A percentile compares a stretch with the other conserved stretches of the same genome.
Conservation (phyloP, 129 eudicot genomes). For the Deinandra increscens region DNA sequence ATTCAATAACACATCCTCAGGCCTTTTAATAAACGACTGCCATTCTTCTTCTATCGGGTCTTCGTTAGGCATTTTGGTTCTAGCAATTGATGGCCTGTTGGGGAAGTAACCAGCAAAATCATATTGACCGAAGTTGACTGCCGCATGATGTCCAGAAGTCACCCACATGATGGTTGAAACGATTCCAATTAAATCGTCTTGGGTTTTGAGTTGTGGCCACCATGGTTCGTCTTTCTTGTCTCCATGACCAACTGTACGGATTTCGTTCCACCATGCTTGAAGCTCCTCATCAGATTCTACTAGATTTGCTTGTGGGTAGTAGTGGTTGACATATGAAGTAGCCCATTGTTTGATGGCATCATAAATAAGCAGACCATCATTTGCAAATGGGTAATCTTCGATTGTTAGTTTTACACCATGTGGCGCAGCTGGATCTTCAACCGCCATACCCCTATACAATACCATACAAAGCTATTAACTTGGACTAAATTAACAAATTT, state of each 20-base stretch:
- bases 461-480: neutral
- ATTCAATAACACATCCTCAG: constrained; percentile 28
- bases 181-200: too few relatives aligned
- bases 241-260: constrained; percentile 45
- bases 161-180: too few relatives aligned
- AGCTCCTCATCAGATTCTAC: constrained; percentile 35
- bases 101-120: constrained; percentile 52
- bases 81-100: constrained; percentile 32
- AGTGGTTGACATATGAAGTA: constrained; percentile 35
- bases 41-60: constrained; percentile 37
- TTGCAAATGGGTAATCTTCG: constrained; percentile 53
- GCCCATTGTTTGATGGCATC: constrained; percentile 53
- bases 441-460: constrained; percentile 56
- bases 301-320: constrained; percentile 28
- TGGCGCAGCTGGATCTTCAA: constrained; percentile 36
- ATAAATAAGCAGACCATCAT: constrained; percentile 46
- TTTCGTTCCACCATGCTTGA: constrained; percentile 53
- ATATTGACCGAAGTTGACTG: too few relatives aligned
- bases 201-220: constrained; percentile 62
- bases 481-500: neutral
- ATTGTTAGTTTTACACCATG: constrained; percentile 40
- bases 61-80: constrained; percentile 41
- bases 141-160: too few relatives aligned
- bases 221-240: constrained; percentile 55
- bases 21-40: constrained; percentile 34